A percentile compares a stretch with the other conserved stretches of the same genome.
phyloP scores from a whole-genome alignment of 306 rosid genomes.

The Cucumis cinereus region DNA sequence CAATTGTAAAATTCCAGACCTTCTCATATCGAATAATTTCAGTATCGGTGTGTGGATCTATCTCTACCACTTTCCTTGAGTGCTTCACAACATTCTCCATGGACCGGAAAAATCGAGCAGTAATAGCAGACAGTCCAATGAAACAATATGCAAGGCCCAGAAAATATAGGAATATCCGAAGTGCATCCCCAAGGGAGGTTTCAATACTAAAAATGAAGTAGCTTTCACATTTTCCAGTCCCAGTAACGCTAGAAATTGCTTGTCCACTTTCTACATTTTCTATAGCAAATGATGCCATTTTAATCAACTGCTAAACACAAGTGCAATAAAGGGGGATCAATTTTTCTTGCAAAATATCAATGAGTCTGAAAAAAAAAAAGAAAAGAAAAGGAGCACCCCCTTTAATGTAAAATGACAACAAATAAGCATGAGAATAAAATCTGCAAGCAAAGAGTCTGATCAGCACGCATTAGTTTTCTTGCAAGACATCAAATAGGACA shows the following conservation, averaged over 20 bases:
- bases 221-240: conserved; percentile 38
- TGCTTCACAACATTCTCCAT: conserved; percentile 96
- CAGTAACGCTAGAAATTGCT: conserved; percentile 19
- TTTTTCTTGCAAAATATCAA: not conserved
- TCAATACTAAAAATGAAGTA: conserved; percentile 56
- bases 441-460: not conserved
- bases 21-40: conserved; percentile 43
- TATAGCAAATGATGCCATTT: conserved; percentile 16
- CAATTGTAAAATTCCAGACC: conserved; percentile 91
- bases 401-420: conserved; percentile 3
- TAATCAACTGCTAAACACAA: conserved; percentile 15
- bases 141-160: conserved; percentile 79
- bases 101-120: conserved; percentile 64
- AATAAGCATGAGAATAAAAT: not conserved
- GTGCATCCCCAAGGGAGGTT: conserved; percentile 36
- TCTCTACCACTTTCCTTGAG: conserved; percentile 39
- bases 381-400: not conserved
- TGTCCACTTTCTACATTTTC: conserved; percentile 24
- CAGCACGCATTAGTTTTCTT: not conserved
- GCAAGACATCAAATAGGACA: not conserved
- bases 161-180: conserved; percentile 44
- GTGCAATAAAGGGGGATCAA: not conserved
- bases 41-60: conserved; percentile 45
- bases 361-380: not conserved
- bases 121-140: conserved; percentile 81